Evolutionary conservation across 2,329 filamentous ascomycete species (phyloP).

Genomic region (Aspergillus hortae): DNA sequence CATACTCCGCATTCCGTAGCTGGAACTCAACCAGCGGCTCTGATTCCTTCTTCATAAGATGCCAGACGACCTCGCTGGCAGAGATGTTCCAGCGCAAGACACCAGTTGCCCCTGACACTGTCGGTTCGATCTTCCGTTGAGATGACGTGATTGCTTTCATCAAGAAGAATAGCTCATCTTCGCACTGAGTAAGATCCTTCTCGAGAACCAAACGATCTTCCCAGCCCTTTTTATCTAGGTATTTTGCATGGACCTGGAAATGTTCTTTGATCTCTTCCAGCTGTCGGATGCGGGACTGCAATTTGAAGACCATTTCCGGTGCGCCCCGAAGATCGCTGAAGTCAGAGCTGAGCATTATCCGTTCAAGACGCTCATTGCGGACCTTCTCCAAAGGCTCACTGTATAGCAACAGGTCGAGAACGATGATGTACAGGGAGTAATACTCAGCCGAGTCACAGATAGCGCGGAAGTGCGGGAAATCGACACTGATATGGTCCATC

Average conservation of each 20-base stretch:
- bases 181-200: slow-evolving; percentile 79
- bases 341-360: slow-evolving; percentile 98
- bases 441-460: slow-evolving; percentile 97
- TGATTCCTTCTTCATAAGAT: slow-evolving; percentile 81
- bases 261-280: slow-evolving; percentile 94
- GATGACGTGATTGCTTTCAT: slow-evolving; percentile 99
- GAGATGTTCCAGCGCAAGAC: slow-evolving; percentile 88
- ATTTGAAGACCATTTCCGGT: slow-evolving; percentile 83
- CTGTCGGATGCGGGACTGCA: slow-evolving; percentile 90
- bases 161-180: slow-evolving; percentile 98
- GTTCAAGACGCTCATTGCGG: slow-evolving; percentile 89
- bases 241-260: slow-evolving; percentile 88
- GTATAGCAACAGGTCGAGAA: slow-evolving; percentile 91
- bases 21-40: slow-evolving; percentile 91
- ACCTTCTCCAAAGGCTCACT: slow-evolving; percentile 96
- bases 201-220: slow-evolving; percentile 86
- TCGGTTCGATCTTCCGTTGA: slow-evolving; percentile 72
- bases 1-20: slow-evolving; percentile 84
- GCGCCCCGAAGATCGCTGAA: slow-evolving; percentile 95
- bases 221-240: slow-evolving; percentile 86
- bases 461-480: slow-evolving; percentile 91
- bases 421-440: slow-evolving; percentile 97
- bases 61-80: slow-evolving; percentile 96
- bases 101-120: slow-evolving; percentile 67
- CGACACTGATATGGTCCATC: slow-evolving; percentile 96